phyloP scores from a whole-genome alignment of 805 yeast species.

The Ogataea degrootiae region DNA sequence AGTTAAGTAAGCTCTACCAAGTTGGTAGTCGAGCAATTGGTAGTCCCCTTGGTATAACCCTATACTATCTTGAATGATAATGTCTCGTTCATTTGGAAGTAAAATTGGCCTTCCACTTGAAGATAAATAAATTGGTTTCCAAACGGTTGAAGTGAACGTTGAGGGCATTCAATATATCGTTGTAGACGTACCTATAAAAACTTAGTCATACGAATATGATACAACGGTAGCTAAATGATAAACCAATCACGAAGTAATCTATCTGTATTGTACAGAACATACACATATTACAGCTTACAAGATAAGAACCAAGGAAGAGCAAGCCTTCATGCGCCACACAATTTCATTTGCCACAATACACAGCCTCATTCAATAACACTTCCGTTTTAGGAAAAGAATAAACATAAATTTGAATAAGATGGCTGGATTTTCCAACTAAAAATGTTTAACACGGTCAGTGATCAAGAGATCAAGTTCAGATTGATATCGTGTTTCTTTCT shows the following conservation, averaged over 20 bases:
- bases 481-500: not conserved
- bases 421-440: constrained; percentile 2
- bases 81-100: constrained; percentile 39
- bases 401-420: constrained; percentile 1
- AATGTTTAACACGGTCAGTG: not conserved
- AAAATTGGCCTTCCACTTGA: constrained; percentile 30
- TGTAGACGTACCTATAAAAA: too few relatives aligned
- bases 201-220: too few relatives aligned
- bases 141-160: constrained; percentile 10
- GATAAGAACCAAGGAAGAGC: not conserved
- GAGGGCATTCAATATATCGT: not conserved
- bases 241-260: too few relatives aligned
- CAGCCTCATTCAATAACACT: not conserved
- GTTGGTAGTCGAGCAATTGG: constrained; percentile 59
- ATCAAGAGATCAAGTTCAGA: not conserved
- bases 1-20: constrained; percentile 78
- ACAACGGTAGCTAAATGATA: too few relatives aligned
- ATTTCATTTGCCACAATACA: not conserved
- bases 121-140: constrained; percentile 22
- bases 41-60: constrained; percentile 78
- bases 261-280: too few relatives aligned
- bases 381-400: constrained; percentile 6
- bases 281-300: not conserved
- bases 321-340: not conserved
- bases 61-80: constrained; percentile 47